Evolutionary conservation across 108 stramenopile species (phyloP), one percentile per base, ranked within the genome.

Genomic region (Skeletonema grethae): DNA sequence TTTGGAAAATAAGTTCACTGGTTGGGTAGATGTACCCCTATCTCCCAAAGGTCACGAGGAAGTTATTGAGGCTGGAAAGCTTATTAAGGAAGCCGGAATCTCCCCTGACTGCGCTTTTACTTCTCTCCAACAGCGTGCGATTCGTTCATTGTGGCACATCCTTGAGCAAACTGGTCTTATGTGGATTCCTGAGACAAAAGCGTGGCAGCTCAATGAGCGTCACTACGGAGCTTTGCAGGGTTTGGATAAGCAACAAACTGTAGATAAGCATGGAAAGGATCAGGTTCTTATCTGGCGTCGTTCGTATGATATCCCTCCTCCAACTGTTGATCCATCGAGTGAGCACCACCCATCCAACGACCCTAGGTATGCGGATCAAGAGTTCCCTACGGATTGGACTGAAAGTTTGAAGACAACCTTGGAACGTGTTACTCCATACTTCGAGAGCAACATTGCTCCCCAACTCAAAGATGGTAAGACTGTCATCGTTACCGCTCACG

Each of bases 401-500:
- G 99, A 99, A 84, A 88, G 87, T 67, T 78, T 98, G 60, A 90
- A 97, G 73, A 63, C 85, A 57, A 99, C 98, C 5, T 85, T 86
- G 64, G 96, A 97, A 13, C 95, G 99, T 18, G 95, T 98, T 75
- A 82, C 99, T 82, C 85, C 91, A 0, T 84, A 89, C 46, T 99
- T 98, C 97, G 87, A 99, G 31, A 61, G 84, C 8, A 73, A 84
- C 45, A 84, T 98, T 74, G 92, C 80, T 20, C 98, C 97, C 6
- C 84, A 82, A 48, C 93, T 99, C 83, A 91, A 90, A 70, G 63
- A 76, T 20, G 98, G 98, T 30, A 98, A 99, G 86, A 93, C 84
- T 39, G 83, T 99, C 4, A 72, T 99, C n/a, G 97, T 99, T 83
- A 98, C 96, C 20, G 98, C 98, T 7, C 99, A 99, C 75, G 99